Percentiles rank a stretch among this genome's conserved stretches.
phyloP scores from a whole-genome alignment of 176 grass and related monocot genomes.

The Guadua angustifolia region DNA sequence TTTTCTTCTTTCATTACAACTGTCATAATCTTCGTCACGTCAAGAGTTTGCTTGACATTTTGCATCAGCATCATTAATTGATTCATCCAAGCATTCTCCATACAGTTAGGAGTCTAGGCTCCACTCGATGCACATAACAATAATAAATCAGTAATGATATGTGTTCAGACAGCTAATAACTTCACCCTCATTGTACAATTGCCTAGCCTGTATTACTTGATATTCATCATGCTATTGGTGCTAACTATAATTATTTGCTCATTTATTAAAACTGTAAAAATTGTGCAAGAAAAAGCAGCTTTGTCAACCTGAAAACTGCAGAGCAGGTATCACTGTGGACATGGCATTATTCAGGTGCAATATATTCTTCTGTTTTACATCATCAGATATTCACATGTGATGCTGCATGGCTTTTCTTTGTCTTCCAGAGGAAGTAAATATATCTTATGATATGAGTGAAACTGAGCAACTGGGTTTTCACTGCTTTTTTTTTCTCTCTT shows the following conservation, averaged over 20 bases:
- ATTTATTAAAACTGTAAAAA: conserved; percentile 29
- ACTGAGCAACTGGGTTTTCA: conserved; percentile 14
- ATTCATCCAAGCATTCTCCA: neutral
- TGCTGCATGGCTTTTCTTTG: conserved; percentile 31
- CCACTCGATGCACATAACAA: neutral
- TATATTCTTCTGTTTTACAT: conserved; percentile 41
- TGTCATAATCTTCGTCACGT: neutral
- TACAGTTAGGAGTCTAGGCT: neutral
- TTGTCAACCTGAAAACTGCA: conserved; percentile 15
- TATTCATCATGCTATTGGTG: conserved; percentile 1
- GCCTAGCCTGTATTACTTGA: neutral
- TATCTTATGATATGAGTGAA: conserved; percentile 45
- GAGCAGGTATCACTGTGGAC: neutral
- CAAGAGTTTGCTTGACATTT: neutral
- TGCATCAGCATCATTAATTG: neutral
- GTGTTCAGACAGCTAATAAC: neutral
- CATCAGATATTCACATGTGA: conserved; percentile 29
- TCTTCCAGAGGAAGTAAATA: conserved; percentile 36
- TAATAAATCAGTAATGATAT: neutral
- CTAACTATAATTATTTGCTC: neutral
- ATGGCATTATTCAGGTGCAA: neutral
- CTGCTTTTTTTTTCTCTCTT: conserved; percentile 30
- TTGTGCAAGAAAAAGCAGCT: conserved; percentile 1
- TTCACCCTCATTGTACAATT: neutral
- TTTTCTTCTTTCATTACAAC: neutral